Base-by-base conservation (phyloP, 2,329 filamentous ascomycete species). In the Aspergillus ochraceus region DNA sequence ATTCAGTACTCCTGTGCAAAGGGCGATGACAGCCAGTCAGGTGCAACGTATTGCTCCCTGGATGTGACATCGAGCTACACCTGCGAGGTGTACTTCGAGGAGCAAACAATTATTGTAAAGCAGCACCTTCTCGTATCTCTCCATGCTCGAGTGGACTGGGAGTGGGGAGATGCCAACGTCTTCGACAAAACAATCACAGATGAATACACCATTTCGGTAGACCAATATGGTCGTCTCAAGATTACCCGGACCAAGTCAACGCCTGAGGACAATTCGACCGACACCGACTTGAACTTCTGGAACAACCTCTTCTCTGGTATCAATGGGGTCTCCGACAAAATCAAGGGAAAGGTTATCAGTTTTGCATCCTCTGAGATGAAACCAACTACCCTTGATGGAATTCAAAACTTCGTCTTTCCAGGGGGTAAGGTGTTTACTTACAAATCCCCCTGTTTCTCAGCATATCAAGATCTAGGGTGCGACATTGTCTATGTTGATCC, bases 351-450 rank as follows among this genome's bases (percentile, higher is more conserved):
- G n/a, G 26, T 24, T 20, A 19, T 46, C 3, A 17, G 2, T n/a
- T 55, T 17, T 9, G 10, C 12, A 51, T 12, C 17, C 2, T 10
- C 30, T 12, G 2, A 42, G 1, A 59, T 29, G 19, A 30, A 52
- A 12, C 17, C 26, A 19, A 24, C 50, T 8, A 14, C 22, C 6
- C 29, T 60, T 47, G 47, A 36, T 22, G 19, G 50, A 1, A 11
- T 60, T 4, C 59, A 58, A 20, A 58, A 32, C 24, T 61, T 61
- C 24, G 24, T 61, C 14, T 58, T 61, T 14, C 59, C 59, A 0
- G 59, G 59, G 17, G 46, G 51, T 6, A 47, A 29, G n/a, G 55
- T 58, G 4, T 61, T 61, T 52, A 49, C 55, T 1, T 61, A 61
- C 52, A 61, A 61, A 22, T 17, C 19, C 14, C 32, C 55, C 8